These are phyloP conservation scores for Limonomyces culmigenus DNA, from an alignment of 1,284 basidiomycete genomes.

Conservation along the genomic window DNA sequence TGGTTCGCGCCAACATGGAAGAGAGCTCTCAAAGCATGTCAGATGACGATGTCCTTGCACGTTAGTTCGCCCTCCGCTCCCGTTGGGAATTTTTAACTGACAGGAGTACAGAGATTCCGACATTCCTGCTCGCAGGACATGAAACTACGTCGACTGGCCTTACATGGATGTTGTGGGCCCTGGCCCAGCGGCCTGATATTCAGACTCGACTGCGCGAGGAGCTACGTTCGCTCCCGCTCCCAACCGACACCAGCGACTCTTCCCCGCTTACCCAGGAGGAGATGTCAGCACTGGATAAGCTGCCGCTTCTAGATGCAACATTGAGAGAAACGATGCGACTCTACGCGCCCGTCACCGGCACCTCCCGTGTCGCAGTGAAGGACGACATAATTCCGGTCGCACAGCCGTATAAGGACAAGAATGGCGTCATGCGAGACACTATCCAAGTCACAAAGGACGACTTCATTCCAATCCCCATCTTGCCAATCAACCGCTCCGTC, in stretches of 20 bases:
- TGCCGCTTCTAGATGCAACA: slow-evolving; percentile 30
- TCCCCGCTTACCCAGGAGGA: slow-evolving; percentile 22
- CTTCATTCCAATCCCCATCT: slow-evolving; percentile 8
- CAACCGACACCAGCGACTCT: slow-evolving; percentile 10
- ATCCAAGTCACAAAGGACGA: slow-evolving; percentile 5
- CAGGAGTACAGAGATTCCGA: slow-evolving; percentile 28
- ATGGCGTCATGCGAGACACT: slow-evolving; percentile 15
- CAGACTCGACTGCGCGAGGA: slow-evolving; percentile 31
- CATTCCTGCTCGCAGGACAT: slow-evolving; percentile 54
- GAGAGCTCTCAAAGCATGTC: slow-evolving; percentile 43
- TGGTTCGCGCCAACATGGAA: no score
- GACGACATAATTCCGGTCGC: slow-evolving; percentile 22
- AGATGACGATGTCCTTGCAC: slow-evolving; percentile 60
- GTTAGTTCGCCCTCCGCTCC: slow-evolving; percentile 23
- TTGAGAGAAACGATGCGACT: slow-evolving; percentile 24
- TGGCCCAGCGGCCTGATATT: slow-evolving; percentile 19
- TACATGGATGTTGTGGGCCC: slow-evolving; percentile 28
- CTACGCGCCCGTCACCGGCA: slow-evolving; percentile 18
- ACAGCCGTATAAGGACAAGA: slow-evolving; percentile 15
- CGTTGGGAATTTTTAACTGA: not conserved
- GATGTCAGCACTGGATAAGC: slow-evolving; percentile 17
- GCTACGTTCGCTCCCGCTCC: slow-evolving; percentile 9
- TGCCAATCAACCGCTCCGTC: slow-evolving; percentile 7
- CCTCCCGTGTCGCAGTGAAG: slow-evolving; percentile 13
- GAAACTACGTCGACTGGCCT: slow-evolving; percentile 53